phyloP scores from a whole-genome alignment of 2,329 filamentous ascomycete genomes.

The Stachybotrys chartarum region DNA sequence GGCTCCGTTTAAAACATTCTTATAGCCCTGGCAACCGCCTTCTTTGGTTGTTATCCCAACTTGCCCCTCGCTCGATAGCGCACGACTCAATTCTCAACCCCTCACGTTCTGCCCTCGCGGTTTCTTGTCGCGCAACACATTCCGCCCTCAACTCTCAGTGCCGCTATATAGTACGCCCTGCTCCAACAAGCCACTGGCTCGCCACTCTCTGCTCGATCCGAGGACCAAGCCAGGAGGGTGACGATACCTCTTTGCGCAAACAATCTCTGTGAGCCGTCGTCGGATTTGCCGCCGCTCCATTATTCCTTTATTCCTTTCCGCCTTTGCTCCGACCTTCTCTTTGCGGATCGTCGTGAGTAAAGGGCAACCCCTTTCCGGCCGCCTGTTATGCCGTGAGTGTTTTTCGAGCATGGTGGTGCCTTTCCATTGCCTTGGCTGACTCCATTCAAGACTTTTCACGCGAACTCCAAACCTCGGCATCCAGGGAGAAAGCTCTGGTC shows the following conservation, averaged over 20 bases:
- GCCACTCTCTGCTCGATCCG: no score
- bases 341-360: conserved; percentile 37
- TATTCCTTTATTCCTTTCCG: neutral
- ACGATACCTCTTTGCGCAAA: neutral
- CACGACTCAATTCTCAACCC: neutral
- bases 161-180: neutral
- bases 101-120: neutral
- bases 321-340: conserved; percentile 39
- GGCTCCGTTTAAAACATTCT: neutral
- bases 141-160: no score
- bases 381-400: conserved; percentile 38
- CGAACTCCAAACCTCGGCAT: conserved; percentile 5
- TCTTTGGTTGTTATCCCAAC: neutral
- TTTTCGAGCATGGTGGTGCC: conserved; percentile 6
- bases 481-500: conserved; percentile 13
- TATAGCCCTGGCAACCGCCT: neutral
- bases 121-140: neutral
- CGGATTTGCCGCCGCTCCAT: neutral
- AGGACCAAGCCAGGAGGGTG: neutral
- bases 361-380: conserved; percentile 27
- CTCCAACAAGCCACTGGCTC: neutral
- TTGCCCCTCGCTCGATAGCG: neutral
- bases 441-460: conserved; percentile 3
- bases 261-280: neutral
- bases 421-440: neutral